phyloP scores from a whole-genome alignment of 768 basidiomycete genomes.

The Amanita molliuscula region DNA sequence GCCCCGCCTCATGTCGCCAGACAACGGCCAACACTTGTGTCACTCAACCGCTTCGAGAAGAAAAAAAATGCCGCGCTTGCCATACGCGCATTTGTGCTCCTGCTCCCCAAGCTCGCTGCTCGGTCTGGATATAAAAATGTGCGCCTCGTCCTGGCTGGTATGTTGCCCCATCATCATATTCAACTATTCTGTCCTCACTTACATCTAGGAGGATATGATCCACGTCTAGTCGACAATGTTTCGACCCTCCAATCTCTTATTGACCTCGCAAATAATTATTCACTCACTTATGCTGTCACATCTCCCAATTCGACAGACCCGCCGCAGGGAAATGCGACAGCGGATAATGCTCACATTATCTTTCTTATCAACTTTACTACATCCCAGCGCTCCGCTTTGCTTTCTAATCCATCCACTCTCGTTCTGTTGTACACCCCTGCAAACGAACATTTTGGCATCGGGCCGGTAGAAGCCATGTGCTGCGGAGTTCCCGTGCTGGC shows the following conservation, averaged over 20 bases:
- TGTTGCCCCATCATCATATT: constrained; percentile 7
- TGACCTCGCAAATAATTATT: constrained; percentile 38
- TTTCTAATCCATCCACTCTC: constrained; percentile 53
- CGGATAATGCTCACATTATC: constrained; percentile 48
- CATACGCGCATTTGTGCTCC: constrained; percentile 60
- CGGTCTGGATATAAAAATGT: constrained; percentile 23
- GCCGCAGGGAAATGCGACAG: constrained; percentile 27
- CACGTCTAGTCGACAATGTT: constrained; percentile 78
- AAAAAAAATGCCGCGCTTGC: constrained; percentile 91
- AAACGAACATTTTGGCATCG: constrained; percentile 98
- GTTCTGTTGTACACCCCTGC: constrained; percentile 87
- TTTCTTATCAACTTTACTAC: constrained; percentile 92
- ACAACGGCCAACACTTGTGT: constrained; percentile 64
- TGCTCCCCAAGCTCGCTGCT: constrained; percentile 24
- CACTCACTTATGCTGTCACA: constrained; percentile 48
- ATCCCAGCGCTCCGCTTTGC: constrained; percentile 71
- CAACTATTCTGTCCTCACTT: not conserved
- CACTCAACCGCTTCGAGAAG: constrained; percentile 89
- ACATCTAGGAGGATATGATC: constrained; percentile 76
- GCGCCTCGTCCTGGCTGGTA: constrained; percentile 76
- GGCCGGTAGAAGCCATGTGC: constrained; percentile 89
- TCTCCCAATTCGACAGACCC: constrained; percentile 30
- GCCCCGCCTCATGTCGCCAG: constrained; percentile 20
- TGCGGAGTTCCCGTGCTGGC: constrained; percentile 88
- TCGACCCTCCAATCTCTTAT: constrained; percentile 55